Percentiles rank a stretch among this genome's conserved stretches.
phyloP scores from a whole-genome alignment of 495 filamentous ascomycete genomes.

The Penicillium subrubescens region DNA sequence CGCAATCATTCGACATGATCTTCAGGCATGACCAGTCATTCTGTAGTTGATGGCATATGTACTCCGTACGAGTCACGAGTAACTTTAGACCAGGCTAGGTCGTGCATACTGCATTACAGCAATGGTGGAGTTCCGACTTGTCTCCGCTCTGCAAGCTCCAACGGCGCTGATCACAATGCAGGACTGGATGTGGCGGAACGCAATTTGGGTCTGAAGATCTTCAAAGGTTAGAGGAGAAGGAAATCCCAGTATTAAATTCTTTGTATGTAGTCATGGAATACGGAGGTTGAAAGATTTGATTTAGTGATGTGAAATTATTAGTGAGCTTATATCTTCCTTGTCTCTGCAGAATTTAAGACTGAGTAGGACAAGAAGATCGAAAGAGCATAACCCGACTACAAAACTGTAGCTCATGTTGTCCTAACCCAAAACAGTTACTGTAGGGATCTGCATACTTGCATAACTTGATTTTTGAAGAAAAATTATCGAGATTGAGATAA shows the following conservation, averaged over 20 bases:
- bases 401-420: neutral
- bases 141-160: constrained; percentile 13
- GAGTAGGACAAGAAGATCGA: too few species aligned
- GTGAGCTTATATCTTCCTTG: neutral
- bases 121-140: too few species aligned
- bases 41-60: neutral
- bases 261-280: neutral
- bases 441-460: neutral
- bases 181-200: neutral
- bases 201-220: constrained; percentile 1
- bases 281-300: neutral
- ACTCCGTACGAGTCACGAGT: neutral
- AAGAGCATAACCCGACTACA: neutral
- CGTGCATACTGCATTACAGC: neutral
- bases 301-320: neutral
- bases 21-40: neutral
- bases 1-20: neutral
- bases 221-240: neutral
- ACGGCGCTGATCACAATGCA: constrained; percentile 21
- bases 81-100: neutral
- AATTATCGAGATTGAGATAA: neutral
- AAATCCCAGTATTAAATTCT: neutral
- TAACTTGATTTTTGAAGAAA: neutral
- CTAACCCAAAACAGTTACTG: neutral
- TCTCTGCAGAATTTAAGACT: neutral